Base-by-base conservation (phyloP, 805 yeast species). In the Cyberlindnera galapagoensis region DNA sequence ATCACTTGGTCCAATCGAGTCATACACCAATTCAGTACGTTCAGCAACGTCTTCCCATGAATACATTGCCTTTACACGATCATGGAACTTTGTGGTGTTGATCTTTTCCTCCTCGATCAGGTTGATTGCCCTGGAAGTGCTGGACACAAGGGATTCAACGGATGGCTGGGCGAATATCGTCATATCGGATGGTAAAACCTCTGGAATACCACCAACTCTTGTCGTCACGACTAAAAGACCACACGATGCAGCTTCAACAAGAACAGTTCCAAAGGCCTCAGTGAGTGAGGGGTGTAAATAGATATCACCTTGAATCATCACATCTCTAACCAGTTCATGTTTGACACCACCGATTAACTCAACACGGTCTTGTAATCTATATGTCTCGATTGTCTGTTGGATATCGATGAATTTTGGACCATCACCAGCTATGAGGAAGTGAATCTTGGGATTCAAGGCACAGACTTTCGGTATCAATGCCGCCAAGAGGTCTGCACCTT, bases 171-270 rank as follows among this genome's bases (percentile, higher is more conserved):
- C 88, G 57, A 83, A 92, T 2, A 81, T 80, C 1, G 95, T 87
- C 97, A 92, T 92, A 48, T 87, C 83, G 16, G 69, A 68, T 0
- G 98, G 99, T 23, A 92, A 59, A 4, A 92, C 97, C 52, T 92
- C 99, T 0, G 97, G 97, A 24, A 92, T 88, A 5, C 98, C 99
- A 9, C 99, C 99, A 0, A 92, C 98, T 36, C 77, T 76, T 0
- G 99, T 92, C 0, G 97, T 87, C 0, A 92, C 98, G 3, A 92
- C 95, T 13, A 84, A 66, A 22, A 92, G 56, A 0, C 97, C 97
- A 63, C 97, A 92, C 1, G 95, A 81, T 0, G 97, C 98, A 0
- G 99, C 99, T 54, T 92, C 99, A 0, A 92, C 95, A 9, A 92
- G 61, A 0, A 86, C 97, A 0, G 98, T 92, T 3, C 99, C 99